Conservation (phyloP, 306 rosid species). For the Fagus sylvatica region DNA sequence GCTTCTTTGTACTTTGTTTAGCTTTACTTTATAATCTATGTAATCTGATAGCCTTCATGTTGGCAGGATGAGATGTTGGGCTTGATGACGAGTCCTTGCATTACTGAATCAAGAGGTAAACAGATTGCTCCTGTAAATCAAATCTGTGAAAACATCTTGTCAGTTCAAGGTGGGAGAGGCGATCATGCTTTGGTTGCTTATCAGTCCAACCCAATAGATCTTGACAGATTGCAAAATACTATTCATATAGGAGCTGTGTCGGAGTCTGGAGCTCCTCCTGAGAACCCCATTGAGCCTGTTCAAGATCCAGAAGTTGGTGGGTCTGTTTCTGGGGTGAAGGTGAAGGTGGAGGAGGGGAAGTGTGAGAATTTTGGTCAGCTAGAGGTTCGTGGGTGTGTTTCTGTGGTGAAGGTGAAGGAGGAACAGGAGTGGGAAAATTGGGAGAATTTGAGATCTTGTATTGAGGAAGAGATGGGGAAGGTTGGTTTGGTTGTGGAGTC, state of each 20-base stretch:
- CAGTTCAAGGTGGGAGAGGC: too few relatives aligned
- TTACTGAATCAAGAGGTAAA: too few relatives aligned
- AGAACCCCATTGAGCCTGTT: not conserved
- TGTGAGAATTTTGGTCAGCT: slow-evolving; percentile 15
- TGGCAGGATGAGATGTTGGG: too few relatives aligned
- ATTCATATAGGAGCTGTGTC: slow-evolving; percentile 9
- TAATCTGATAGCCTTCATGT: too few relatives aligned
- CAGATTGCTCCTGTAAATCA: too few relatives aligned
- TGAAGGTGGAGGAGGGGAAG: slow-evolving; percentile 4
- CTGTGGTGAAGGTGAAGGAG: slow-evolving; percentile 19
- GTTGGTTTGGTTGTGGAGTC: slow-evolving; percentile 44
- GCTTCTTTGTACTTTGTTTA: too few relatives aligned
- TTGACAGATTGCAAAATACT: too few relatives aligned
- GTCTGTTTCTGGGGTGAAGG: not conserved
- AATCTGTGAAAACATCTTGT: too few relatives aligned
- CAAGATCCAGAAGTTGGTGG: not conserved
- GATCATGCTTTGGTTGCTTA: too few relatives aligned
- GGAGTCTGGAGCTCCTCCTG: not conserved
- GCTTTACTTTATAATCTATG: too few relatives aligned
- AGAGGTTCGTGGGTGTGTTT: slow-evolving; percentile 2
- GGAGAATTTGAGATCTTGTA: slow-evolving; percentile 25
- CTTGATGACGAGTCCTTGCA: too few relatives aligned
- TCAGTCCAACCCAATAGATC: too few relatives aligned
- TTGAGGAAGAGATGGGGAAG: slow-evolving; percentile 50
- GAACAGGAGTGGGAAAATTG: slow-evolving; percentile 19